These are phyloP conservation scores for Coriaria nepalensis DNA, from an alignment of 306 rosid species.

Conservation along the genomic window DNA sequence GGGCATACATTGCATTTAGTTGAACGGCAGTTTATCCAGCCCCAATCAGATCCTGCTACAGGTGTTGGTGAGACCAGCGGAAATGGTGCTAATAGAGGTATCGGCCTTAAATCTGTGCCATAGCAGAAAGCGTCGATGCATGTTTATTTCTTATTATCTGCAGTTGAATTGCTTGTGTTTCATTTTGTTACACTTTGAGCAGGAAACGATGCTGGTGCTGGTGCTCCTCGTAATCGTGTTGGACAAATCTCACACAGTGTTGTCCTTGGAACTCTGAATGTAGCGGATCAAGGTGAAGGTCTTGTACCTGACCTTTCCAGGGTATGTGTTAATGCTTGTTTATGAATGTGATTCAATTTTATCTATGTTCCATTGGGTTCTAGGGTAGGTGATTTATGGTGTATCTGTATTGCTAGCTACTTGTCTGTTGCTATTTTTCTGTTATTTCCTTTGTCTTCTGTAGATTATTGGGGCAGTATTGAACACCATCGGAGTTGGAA, in stretches of 20 bases:
- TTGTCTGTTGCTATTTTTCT: background rate
- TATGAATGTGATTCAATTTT: background rate
- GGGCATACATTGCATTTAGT: slow-evolving; percentile 96
- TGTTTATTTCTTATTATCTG: background rate
- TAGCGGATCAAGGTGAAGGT: slow-evolving; percentile 91
- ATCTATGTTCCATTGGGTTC: background rate
- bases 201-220: slow-evolving; percentile 51
- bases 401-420: background rate
- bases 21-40: slow-evolving; percentile 64
- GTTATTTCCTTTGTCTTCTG: slow-evolving; percentile 9
- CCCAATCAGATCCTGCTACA: slow-evolving; percentile 39
- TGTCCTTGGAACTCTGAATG: slow-evolving; percentile 87
- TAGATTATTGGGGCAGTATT: slow-evolving; percentile 92
- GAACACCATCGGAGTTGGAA: slow-evolving; percentile 73
- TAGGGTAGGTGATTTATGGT: background rate
- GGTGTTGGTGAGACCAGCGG: slow-evolving; percentile 41
- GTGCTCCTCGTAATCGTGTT: slow-evolving; percentile 52
- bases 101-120: slow-evolving; percentile 10
- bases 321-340: slow-evolving; percentile 22
- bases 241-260: slow-evolving; percentile 96
- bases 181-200: slow-evolving; percentile 14
- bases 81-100: slow-evolving; percentile 34
- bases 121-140: background rate
- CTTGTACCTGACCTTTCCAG: slow-evolving; percentile 63
- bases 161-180: slow-evolving; percentile 1